Evolutionary conservation across 495 filamentous ascomycete species (phyloP), one percentile per base, ranked within the genome.

Genomic region (Lophiotrema nucula): DNA sequence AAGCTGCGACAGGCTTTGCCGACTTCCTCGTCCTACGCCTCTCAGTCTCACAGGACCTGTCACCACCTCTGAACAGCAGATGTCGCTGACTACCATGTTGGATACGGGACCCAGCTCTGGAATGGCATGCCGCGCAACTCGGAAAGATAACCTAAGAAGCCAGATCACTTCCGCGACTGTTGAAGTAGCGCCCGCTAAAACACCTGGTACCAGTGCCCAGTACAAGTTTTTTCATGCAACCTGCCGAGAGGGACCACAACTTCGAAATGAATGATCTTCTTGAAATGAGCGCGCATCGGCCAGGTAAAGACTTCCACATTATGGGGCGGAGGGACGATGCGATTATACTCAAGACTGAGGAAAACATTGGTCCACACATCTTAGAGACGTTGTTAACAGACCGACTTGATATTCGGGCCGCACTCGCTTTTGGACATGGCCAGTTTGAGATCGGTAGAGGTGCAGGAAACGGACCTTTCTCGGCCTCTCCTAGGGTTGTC

Each of bases 301-400:
- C 62, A 6, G 39, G 53, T 0, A 15, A 49, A 12, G 69, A 72
- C 22, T 61, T 73, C 22, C 50, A 43, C 21, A 26, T 64, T 28
- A 28, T 70, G 12, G 74, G 72, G 1, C 47, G 73, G 3, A 68
- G 47, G 6, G 74, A 77, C 42, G 73, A 77, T 60, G 19, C 72
- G 21, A 68, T 77, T 21, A 68, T 72, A 13, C 67, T 77, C 1
- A 68, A 67, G 10, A 75, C 70, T 1, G 74, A 72, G 6, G 74
- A 77, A 53, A 77, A 76, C 50, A 68, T 75, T 4, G 41, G 41
- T 21, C 72, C 70, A 16, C 46, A 44, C 26, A 27, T 69, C 11
- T 37, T 77, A 42, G 73, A 76, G 46, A 45, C 35, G 1, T 16
- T 46, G 11, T 37, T 72, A 1, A 39, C 56, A 8, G 43, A 66